Evolutionary conservation across 352 stramenopile genomes (phyloP).

Genomic region (Phytopythium mirpurense): DNA sequence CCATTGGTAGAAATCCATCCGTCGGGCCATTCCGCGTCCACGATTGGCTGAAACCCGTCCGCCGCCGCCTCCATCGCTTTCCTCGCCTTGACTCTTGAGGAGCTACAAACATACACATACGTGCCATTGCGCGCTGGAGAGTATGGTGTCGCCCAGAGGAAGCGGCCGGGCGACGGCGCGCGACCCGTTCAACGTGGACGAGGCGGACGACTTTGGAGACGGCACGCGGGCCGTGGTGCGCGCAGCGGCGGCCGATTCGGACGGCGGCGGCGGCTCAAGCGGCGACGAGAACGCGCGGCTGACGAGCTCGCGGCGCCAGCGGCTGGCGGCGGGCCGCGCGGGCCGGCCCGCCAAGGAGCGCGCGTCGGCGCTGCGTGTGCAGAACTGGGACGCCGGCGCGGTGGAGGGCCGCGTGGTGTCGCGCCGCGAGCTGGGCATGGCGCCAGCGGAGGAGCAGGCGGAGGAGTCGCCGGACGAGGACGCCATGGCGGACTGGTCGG

Average conservation of each 20-base stretch:
- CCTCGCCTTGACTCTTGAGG: no score
- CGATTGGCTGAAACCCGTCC: no score
- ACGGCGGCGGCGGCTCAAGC: constrained; percentile 4
- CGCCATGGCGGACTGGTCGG: constrained; percentile 71
- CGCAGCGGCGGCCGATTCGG: no score
- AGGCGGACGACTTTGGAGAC: constrained; percentile 80
- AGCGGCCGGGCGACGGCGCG: constrained; percentile 34
- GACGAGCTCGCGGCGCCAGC: constrained; percentile 49
- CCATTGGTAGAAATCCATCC: no score
- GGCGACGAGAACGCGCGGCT: constrained; percentile 32
- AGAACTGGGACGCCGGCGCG: constrained; percentile 62
- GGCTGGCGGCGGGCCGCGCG: constrained; percentile 24
- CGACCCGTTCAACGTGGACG: constrained; percentile 72
- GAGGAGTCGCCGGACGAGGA: constrained; percentile 68
- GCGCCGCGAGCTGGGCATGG: constrained; percentile 40
- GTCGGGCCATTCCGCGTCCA: no score
- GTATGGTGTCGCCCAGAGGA: no score
- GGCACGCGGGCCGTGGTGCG: constrained; percentile 59
- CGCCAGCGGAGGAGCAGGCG: constrained; percentile 10
- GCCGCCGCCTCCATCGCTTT: neutral
- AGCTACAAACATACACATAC: no score
- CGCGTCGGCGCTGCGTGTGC: constrained; percentile 62
- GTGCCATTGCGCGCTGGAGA: no score
- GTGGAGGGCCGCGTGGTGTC: constrained; percentile 76
- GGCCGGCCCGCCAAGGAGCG: constrained; percentile 31